Conservation (phyloP, 495 filamentous ascomycete genomes). For the Tetracladium setigerum region DNA sequence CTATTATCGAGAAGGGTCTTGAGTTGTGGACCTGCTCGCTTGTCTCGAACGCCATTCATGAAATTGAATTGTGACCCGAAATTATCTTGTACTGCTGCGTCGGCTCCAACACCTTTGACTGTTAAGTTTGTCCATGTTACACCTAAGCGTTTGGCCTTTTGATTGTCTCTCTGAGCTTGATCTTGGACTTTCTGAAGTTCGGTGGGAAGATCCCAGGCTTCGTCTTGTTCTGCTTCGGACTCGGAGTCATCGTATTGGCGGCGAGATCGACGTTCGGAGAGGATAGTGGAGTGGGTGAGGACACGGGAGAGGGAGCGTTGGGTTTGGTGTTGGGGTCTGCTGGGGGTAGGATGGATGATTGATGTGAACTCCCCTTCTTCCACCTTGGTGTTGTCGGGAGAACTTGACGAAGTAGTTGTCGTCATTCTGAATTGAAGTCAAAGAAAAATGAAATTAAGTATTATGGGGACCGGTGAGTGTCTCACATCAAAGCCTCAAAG, state of each 20-base stretch:
- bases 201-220: conserved; percentile 39
- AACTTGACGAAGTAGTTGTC: too few relatives aligned
- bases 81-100: conserved; percentile 42
- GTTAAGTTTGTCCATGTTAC: conserved; percentile 55
- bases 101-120: conserved; percentile 53
- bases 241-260: conserved; percentile 6
- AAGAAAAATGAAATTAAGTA: too few relatives aligned
- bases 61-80: conserved; percentile 51
- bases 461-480: too few relatives aligned
- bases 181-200: conserved; percentile 35
- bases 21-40: too few relatives aligned
- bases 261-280: conserved; percentile 4
- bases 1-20: conserved; percentile 46
- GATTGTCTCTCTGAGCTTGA: conserved; percentile 37
- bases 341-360: too few relatives aligned
- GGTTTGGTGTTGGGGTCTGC: too few relatives aligned
- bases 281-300: conserved; percentile 3
- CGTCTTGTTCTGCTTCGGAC: conserved; percentile 11
- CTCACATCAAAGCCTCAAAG: too few relatives aligned
- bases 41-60: too few relatives aligned
- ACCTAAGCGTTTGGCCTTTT: conserved; percentile 45
- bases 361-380: too few relatives aligned
- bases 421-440: too few relatives aligned
- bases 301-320: conserved; percentile 1
- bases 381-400: too few relatives aligned